Evolutionary conservation across 2,329 filamentous ascomycete species (phyloP), one percentile per base, ranked within the genome.

Genomic region (Botrytis cinerea): DNA sequence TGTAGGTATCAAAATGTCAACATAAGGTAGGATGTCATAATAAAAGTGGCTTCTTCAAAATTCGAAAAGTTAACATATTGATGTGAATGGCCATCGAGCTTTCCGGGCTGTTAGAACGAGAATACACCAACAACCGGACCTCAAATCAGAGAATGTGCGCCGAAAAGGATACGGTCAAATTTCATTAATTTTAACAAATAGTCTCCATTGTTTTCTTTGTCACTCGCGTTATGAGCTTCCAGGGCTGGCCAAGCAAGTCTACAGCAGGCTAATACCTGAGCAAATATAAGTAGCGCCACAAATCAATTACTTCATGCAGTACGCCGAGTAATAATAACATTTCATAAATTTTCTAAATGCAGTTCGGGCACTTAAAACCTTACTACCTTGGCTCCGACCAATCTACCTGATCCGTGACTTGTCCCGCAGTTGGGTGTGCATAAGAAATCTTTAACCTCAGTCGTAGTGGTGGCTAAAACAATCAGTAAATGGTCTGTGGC

Each of bases 371-470:
- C 43, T 54, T 45, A 66, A 28, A 64, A n/a, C 59, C 48, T n/a
- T 61, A 73, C 74, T 75, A 81, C 73, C 72, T 79, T 32, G 94
- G 91, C 83, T 99, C 96, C 45, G 93, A 91, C 96, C 96, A 99
- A 84, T 98, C 97, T 74, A 98, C 94, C 84, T 98, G 95, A 80
- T 99, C 96, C 81, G 92, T 92, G 28, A 97, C 87, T 75, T 91
- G 88, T 70, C 90, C 90, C 38, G 86, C 89, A 73, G 89, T 88
- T 73, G 92, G 89, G 82, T 92, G 92, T 48, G 88, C 85, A 82
- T 94, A 98, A 73, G 89, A 90, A 80, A 99, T 89, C 83, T 94
- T 94, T 80, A 99, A 85, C 80, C 96, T 91, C 78, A 99, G 85
- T 75, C 95, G 90, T 76, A 99, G 83, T 73, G 91, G 88, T 77